Evolutionary conservation across 371 early-diverging fungal species (phyloP).

Genomic region (Mucor racemosus): DNA sequence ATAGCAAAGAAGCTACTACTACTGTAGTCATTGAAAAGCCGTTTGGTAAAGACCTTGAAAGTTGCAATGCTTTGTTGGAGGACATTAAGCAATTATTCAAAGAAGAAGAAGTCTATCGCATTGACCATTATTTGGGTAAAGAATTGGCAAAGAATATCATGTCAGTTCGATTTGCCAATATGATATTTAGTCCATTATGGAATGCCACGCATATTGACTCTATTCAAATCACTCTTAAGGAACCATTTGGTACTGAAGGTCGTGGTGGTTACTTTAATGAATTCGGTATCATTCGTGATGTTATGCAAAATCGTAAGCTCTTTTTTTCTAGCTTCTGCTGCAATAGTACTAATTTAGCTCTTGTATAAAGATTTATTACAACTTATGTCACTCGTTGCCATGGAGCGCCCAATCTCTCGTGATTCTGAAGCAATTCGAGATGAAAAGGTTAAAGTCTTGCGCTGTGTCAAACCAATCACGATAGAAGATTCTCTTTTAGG

Average conservation of each 20-base stretch:
- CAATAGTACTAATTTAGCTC: conserved; percentile 43
- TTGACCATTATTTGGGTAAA: conserved; percentile 98
- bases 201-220: conserved; percentile 85
- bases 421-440: conserved; percentile 89
- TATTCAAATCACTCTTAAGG: conserved; percentile 97
- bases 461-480: conserved; percentile 74
- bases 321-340: neutral
- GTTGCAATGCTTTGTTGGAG: conserved; percentile 70
- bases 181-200: conserved; percentile 92
- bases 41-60: conserved; percentile 93
- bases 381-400: conserved; percentile 86
- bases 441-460: conserved; percentile 88
- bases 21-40: conserved; percentile 98
- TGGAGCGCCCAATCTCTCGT: conserved; percentile 84
- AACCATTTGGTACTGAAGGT: conserved; percentile 97
- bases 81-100: conserved; percentile 76
- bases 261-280: conserved; percentile 99
- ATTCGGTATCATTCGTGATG: conserved; percentile 98
- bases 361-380: conserved; percentile 79
- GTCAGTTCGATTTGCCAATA: conserved; percentile 92
- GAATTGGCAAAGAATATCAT: conserved; percentile 98
- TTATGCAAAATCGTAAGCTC: conserved; percentile 94
- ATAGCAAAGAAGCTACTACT: conserved; percentile 60
- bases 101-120: conserved; percentile 95
- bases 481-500: conserved; percentile 84